Conservation (phyloP, 306 rosid species). For the Elaeagnus macrophylla region DNA sequence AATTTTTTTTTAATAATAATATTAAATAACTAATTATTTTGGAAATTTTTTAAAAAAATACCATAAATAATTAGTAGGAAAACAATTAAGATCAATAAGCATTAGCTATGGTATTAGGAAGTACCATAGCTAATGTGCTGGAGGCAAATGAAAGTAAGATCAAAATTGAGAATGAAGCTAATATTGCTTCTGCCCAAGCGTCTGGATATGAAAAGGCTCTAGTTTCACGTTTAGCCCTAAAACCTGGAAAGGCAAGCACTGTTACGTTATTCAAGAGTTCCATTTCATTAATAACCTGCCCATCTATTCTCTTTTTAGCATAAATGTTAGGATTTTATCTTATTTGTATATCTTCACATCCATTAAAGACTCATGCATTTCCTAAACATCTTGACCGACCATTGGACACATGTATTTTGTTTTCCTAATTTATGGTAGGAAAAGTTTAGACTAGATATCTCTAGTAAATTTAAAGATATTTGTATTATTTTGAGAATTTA, state of each 20-base stretch:
- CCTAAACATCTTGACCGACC: background rate
- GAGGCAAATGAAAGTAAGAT: slow-evolving; percentile 51
- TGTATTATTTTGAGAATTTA: too few species aligned
- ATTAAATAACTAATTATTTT: too few species aligned
- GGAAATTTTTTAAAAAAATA: too few species aligned
- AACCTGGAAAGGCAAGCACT: slow-evolving; percentile 65
- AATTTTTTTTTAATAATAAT: too few species aligned
- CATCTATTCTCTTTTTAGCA: background rate
- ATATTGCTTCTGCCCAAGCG: slow-evolving; percentile 52
- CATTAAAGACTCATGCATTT: background rate
- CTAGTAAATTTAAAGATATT: too few species aligned
- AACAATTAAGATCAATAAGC: too few species aligned
- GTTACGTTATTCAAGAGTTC: background rate
- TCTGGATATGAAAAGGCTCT: slow-evolving; percentile 61
- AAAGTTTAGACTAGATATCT: too few species aligned
- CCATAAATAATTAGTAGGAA: too few species aligned
- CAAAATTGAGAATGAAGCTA: slow-evolving; percentile 49
- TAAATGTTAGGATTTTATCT: background rate
- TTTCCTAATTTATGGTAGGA: slow-evolving; percentile 1
- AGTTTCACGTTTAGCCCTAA: slow-evolving; percentile 63
- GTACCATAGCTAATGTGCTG: slow-evolving; percentile 60
- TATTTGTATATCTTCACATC: background rate
- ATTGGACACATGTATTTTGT: background rate
- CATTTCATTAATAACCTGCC: background rate
- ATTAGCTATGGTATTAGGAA: too few species aligned